Conservation (phyloP, 1,284 basidiomycete genomes). For the Trichosporon coremiiforme region DNA sequence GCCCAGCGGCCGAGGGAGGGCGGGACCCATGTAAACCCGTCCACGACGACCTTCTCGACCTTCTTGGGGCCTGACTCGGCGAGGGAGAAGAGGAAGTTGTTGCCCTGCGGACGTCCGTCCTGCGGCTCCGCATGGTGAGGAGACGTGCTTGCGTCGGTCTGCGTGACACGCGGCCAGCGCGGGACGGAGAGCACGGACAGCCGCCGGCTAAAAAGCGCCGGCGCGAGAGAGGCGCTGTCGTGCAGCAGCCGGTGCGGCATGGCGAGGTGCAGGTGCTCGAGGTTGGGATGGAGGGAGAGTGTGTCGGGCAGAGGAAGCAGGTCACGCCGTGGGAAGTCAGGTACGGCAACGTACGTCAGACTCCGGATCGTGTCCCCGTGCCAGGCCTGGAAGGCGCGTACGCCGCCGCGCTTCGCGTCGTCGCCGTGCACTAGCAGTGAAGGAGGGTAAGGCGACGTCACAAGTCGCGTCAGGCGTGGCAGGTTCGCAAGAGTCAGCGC, state of each 20-base stretch:
- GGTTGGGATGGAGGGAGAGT: slow-evolving; percentile 45
- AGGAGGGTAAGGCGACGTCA: slow-evolving; percentile 60
- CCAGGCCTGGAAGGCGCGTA: slow-evolving; percentile 67
- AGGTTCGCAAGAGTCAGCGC: slow-evolving; percentile 66
- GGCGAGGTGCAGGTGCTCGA: slow-evolving; percentile 47
- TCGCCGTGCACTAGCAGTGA: slow-evolving; percentile 20
- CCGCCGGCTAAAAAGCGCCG: slow-evolving; percentile 13
- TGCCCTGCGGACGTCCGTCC: slow-evolving; percentile 22
- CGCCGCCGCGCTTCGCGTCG: slow-evolving; percentile 28
- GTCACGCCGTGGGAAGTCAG: slow-evolving; percentile 68
- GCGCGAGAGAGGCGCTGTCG: slow-evolving; percentile 25
- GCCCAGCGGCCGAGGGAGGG: slow-evolving; percentile 44
- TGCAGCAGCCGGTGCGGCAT: slow-evolving; percentile 43
- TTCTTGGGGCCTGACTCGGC: neutral
- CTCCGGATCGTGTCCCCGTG: slow-evolving; percentile 68
- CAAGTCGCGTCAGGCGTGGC: slow-evolving; percentile 67
- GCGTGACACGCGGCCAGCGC: slow-evolving; percentile 36
- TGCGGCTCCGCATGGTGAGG: slow-evolving; percentile 8
- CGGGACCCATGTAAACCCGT: slow-evolving; percentile 51
- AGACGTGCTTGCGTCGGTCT: slow-evolving; percentile 19
- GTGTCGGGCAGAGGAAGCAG: slow-evolving; percentile 64
- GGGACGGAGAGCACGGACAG: slow-evolving; percentile 71
- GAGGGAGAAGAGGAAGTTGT: slow-evolving; percentile 33
- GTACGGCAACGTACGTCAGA: slow-evolving; percentile 61
- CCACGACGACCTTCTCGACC: slow-evolving; percentile 37